Evolutionary conservation across 73 alveolate genomes (phyloP).

Genomic region (Blepharisma stoltei): DNA sequence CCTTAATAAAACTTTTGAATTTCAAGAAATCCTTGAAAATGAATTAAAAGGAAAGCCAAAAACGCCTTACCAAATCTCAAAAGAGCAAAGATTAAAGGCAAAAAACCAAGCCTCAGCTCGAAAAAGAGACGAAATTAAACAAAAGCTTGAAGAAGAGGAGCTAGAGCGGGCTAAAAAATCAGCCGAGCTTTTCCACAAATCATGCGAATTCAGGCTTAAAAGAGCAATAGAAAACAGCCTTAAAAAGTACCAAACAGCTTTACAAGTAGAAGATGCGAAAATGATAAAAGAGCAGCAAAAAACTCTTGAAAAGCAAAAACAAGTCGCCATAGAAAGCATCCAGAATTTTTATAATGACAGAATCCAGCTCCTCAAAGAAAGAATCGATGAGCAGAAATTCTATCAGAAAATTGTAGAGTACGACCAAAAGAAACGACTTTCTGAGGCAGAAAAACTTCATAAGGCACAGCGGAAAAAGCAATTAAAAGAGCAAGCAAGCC

Average conservation of each 20-base stretch:
- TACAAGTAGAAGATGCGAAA: not conserved
- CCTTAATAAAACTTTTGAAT: no score
- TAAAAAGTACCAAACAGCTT: constrained; percentile 5
- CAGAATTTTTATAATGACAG: constrained; percentile 4
- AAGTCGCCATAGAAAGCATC: not conserved
- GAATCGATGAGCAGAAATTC: not conserved
- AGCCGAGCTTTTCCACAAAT: not conserved
- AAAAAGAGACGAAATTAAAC: constrained; percentile 7
- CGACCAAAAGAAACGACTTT: not conserved
- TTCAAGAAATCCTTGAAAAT: no score
- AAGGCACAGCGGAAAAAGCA: not conserved
- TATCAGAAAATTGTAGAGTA: not conserved
- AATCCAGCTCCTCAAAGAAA: constrained; percentile 15
- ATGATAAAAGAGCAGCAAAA: not conserved
- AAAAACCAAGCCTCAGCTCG: not conserved
- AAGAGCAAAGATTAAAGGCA: not conserved
- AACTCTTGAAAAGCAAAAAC: not conserved
- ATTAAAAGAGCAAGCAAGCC: no score
- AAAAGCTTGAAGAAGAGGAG: constrained; percentile 6
- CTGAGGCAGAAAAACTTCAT: not conserved
- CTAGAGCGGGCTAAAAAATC: not conserved
- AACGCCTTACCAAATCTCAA: not conserved
- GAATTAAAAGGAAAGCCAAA: no score
- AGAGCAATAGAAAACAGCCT: not conserved
- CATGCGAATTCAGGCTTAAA: not conserved